These are phyloP conservation scores for Nannochloris sp. DNA, from an alignment of 139 green algal species.

Conservation along the genomic window DNA sequence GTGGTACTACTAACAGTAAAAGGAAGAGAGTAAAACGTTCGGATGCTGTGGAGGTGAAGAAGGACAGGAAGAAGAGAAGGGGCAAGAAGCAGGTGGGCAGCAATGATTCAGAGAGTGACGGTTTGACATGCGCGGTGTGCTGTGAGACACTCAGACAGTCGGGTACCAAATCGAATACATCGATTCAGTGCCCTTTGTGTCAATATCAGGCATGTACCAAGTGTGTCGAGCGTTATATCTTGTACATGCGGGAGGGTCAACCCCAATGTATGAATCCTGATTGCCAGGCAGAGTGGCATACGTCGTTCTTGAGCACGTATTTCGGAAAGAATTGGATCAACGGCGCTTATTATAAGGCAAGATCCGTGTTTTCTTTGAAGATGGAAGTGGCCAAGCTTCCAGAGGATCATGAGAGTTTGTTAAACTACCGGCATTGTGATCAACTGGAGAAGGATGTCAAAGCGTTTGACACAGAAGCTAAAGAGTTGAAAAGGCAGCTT, in stretches of 20 bases:
- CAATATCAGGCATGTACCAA: not conserved
- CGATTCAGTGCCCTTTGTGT: not conserved
- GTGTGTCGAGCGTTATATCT: not conserved
- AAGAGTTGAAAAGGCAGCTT: not conserved
- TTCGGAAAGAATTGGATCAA: not conserved
- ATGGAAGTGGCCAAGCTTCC: not conserved
- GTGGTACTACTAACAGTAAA: no score
- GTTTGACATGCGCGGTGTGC: no score
- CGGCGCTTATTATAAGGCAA: not conserved
- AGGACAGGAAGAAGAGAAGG: no score
- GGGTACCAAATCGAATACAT: no score
- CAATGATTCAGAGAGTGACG: no score
- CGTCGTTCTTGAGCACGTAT: not conserved
- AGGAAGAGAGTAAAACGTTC: no score
- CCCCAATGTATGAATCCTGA: not conserved
- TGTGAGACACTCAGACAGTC: no score
- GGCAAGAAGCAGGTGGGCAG: no score
- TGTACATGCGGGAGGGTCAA: not conserved
- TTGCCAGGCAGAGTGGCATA: not conserved
- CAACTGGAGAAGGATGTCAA: not conserved
- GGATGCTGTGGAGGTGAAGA: no score
- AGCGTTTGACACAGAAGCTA: not conserved
- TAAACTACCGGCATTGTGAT: not conserved
- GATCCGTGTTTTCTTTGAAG: not conserved
- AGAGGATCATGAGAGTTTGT: not conserved